Base-by-base conservation (phyloP, 495 filamentous ascomycete species). In the Sporormia fimetaria region DNA sequence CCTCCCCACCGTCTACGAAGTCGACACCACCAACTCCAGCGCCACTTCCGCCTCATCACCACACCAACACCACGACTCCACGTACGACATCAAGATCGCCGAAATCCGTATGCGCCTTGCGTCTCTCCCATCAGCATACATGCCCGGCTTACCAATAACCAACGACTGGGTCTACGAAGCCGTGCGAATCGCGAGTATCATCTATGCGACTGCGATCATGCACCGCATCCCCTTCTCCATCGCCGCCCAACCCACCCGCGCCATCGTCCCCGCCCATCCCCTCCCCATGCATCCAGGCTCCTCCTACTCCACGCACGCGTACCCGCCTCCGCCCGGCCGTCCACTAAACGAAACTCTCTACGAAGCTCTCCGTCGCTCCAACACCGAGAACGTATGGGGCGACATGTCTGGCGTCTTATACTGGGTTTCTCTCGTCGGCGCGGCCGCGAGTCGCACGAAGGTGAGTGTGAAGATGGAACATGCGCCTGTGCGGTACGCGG, bases 91-190 rank as follows among this genome's bases (percentile, higher is more conserved):
- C 10, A 43, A 44, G 20, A 12, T 47, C 5, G 15, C 37, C 2
- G 37, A 33, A 4, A 44, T 53, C 18, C 21, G 29, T 9, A 21
- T 40, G 6, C 37, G 38, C 15, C 31, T 53, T 3, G 22, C 40
- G 3, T 20, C 37, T 10, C 27, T 43, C 10, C 50, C 50, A 14
- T 48, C 50, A 14, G 50, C 50, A 1, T 28, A 37, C 17, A 32
- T n/a, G 10, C 37, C 39, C n/a, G 35, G 27, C 14, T 21, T 31
- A 3, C 33, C 44, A 11, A 21, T 29, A 10, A 43, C 39, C 6
- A 21, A 53, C 20, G 39, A 53, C 34, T 53, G 50, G 50, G 16
- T 48, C 2, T 53, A 53, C 17, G 50, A 53, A 22, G 11, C 44
- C 9, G 44, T 38, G 18, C 50, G 50, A 14, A 33, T 53, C 7